Percentiles rank a stretch among this genome's conserved stretches.
phyloP scores from a whole-genome alignment of 805 yeast genomes.

The Wickerhamomyces mucosus region DNA sequence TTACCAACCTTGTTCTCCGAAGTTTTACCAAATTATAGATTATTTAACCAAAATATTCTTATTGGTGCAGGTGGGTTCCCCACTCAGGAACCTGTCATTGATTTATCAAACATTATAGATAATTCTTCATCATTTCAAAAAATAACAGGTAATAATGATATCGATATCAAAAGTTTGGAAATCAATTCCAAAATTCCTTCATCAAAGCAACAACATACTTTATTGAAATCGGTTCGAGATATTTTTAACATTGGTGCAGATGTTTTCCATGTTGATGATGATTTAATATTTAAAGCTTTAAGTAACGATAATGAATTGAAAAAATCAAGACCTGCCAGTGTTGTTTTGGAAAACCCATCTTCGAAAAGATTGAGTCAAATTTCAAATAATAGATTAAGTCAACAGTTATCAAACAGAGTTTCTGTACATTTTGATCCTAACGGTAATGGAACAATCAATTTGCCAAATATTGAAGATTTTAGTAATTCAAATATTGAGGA shows the following conservation, averaged over 20 bases:
- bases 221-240: slow-evolving; percentile 51
- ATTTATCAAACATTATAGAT: background rate
- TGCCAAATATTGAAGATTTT: slow-evolving; percentile 4
- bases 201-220: slow-evolving; percentile 33
- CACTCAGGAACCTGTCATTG: slow-evolving; percentile 4
- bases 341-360: slow-evolving; percentile 37
- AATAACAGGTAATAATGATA: slow-evolving; percentile 37
- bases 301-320: slow-evolving; percentile 23
- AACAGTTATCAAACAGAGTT: slow-evolving; percentile 13
- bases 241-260: slow-evolving; percentile 52
- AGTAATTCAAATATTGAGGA: slow-evolving; percentile 6
- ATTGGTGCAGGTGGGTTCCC: slow-evolving; percentile 43
- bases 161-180: slow-evolving; percentile 27
- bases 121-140: slow-evolving; percentile 8
- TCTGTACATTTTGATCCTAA: slow-evolving; percentile 20
- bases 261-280: slow-evolving; percentile 44
- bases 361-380: slow-evolving; percentile 30
- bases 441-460: too few species aligned
- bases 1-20: slow-evolving; percentile 59
- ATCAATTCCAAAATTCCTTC: slow-evolving; percentile 15
- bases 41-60: slow-evolving; percentile 43
- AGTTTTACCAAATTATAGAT: slow-evolving; percentile 40
- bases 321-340: slow-evolving; percentile 34
- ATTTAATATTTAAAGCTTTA: slow-evolving; percentile 50
- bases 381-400: slow-evolving; percentile 20